Percentiles rank a stretch among this genome's conserved stretches.
Conservation (phyloP, 1,139 yeast genomes). For the Geotrichum restrictum region DNA sequence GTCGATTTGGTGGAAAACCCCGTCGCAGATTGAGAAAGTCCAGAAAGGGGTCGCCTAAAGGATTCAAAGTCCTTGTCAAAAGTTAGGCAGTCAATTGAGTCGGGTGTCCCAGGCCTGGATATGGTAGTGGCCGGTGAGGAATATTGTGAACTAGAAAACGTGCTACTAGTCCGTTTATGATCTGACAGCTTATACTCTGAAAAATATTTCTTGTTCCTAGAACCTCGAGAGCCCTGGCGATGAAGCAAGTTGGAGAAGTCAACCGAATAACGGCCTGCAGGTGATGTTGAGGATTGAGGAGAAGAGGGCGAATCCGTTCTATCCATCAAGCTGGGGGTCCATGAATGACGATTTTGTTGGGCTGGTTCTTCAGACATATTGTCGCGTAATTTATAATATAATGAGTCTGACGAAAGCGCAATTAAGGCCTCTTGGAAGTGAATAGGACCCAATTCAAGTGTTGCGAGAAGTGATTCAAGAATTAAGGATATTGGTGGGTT, state of each 20-base stretch:
- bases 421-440: too few species aligned
- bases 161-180: constrained; percentile 7
- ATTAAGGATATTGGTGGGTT: too few species aligned
- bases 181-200: not conserved
- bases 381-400: not conserved
- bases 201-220: not conserved
- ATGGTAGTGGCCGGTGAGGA: constrained; percentile 12
- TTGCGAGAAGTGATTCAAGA: too few species aligned
- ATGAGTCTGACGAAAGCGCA: too few species aligned
- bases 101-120: constrained; percentile 14
- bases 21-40: not conserved
- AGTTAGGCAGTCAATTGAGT: constrained; percentile 5
- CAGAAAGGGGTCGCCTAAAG: not conserved
- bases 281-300: not conserved
- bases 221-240: constrained; percentile 3
- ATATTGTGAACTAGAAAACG: constrained; percentile 7
- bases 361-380: not conserved
- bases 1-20: not conserved
- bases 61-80: not conserved
- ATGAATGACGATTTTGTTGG: constrained; percentile 11
- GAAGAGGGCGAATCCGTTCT: not conserved
- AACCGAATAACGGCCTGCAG: constrained; percentile 3
- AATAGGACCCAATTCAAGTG: too few species aligned
- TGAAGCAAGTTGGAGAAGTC: constrained; percentile 4
- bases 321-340: constrained; percentile 8